A percentile compares a stretch with the other conserved stretches of the same genome.
phyloP scores from a whole-genome alignment of 352 stramenopile genomes.

The Achlya hypogyna region DNA sequence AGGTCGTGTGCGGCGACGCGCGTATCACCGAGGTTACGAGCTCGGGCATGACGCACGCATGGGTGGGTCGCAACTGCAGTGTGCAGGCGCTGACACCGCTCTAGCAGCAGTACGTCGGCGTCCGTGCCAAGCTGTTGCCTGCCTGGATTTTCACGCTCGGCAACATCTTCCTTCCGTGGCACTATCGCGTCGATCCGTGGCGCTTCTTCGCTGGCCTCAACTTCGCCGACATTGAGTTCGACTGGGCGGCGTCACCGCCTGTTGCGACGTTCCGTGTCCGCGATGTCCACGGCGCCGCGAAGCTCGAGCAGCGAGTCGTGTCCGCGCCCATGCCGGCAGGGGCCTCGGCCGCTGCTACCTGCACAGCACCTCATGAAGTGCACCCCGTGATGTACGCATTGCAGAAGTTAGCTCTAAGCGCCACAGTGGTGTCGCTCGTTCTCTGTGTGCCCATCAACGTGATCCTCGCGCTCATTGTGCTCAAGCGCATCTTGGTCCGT shows the following conservation, averaged over 20 bases:
- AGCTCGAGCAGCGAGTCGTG: slow-evolving; percentile 22
- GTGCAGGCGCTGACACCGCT: background rate
- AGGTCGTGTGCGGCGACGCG: slow-evolving; percentile 78
- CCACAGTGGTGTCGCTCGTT: slow-evolving; percentile 14
- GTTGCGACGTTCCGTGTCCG: slow-evolving; percentile 24
- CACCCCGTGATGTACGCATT: slow-evolving; percentile 16
- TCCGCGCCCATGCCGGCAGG: slow-evolving; percentile 20
- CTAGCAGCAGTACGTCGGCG: slow-evolving; percentile 30
- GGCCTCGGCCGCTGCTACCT: slow-evolving; percentile 19
- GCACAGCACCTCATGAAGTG: slow-evolving; percentile 25
- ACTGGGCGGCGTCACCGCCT: slow-evolving; percentile 51
- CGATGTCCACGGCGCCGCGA: slow-evolving; percentile 21
- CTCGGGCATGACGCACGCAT: slow-evolving; percentile 91
- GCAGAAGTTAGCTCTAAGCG: slow-evolving; percentile 10
- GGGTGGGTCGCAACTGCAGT: slow-evolving; percentile 53
- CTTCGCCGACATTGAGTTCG: slow-evolving; percentile 89
- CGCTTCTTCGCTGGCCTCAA: slow-evolving; percentile 85
- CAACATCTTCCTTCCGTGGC: slow-evolving; percentile 68
- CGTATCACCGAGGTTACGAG: slow-evolving; percentile 81
- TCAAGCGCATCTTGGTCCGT: slow-evolving; percentile 10
- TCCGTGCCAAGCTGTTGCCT: slow-evolving; percentile 41
- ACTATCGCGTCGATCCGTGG: slow-evolving; percentile 52
- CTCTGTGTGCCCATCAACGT: slow-evolving; percentile 14
- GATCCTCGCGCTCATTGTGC: slow-evolving; percentile 20
- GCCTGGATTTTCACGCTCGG: slow-evolving; percentile 56